Conservation (phyloP, 176 grass and related monocot genomes). For the barley (Hordeum vulgare) region DNA sequence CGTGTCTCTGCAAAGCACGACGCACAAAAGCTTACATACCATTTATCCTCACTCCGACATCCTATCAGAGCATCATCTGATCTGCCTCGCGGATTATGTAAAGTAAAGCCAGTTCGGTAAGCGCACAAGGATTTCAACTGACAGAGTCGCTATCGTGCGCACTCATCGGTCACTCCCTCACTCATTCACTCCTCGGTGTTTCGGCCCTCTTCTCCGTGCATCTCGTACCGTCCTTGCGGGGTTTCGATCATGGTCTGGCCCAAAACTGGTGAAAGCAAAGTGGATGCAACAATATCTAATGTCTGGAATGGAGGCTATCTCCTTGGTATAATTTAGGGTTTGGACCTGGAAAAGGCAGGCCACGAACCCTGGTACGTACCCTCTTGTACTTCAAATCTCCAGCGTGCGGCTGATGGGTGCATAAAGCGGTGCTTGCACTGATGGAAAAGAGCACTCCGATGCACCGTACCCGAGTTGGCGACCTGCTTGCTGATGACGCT, state of each 20-base stretch:
- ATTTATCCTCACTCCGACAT: neutral
- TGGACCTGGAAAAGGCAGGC: conserved; percentile 10
- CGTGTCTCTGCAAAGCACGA: neutral
- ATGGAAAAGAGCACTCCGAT: neutral
- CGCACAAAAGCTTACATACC: neutral
- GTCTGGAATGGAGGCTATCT: conserved; percentile 11
- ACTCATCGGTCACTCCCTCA: neutral
- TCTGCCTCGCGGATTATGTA: conserved; percentile 6
- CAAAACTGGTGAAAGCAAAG: conserved; percentile 29
- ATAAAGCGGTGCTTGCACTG: neutral
- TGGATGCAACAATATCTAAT: conserved; percentile 16
- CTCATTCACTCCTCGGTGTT: neutral
- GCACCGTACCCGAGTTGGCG: neutral
- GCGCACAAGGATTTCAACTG: conserved; percentile 21
- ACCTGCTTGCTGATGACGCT: neutral
- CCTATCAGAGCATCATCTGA: conserved; percentile 10
- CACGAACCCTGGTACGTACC: neutral
- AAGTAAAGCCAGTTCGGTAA: conserved; percentile 36
- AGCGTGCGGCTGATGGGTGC: neutral
- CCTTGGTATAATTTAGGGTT: neutral
- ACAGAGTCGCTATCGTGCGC: conserved; percentile 18
- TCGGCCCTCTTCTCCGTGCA: neutral
- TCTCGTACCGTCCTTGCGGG: neutral
- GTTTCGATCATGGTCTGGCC: conserved; percentile 18
- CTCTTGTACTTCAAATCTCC: conserved; percentile 27